Evolutionary conservation across 176 grass and related monocot species (phyloP), one percentile per base, ranked within the genome.

Genomic region (Carex littledalei): DNA sequence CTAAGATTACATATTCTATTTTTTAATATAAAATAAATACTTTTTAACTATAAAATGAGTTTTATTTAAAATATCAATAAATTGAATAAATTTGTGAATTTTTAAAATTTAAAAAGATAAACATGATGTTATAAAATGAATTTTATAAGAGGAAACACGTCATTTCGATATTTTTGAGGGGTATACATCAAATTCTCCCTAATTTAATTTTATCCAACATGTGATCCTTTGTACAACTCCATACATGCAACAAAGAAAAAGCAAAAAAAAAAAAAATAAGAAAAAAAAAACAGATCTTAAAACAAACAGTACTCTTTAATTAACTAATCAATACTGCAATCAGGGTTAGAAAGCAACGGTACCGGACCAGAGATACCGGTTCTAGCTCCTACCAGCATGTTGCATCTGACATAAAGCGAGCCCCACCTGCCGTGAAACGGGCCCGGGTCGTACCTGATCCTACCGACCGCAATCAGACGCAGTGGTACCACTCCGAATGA

Each of bases 391-490:
- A 66, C 60, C 8, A 82, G 62, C 60, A 82, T 22, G 34, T 66
- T 45, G 22, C 80, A 82, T 8, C 80, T 35, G n/a, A 82, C 60
- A 63, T 82, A 82, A 8, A 82, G 59, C 1, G 80, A 82, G 37
- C 59, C 50, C 80, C 80, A 82, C 57, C 59, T 60, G 43, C 80
- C 62, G 3, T 47, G 80, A 64, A 82, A 82, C 11, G 60, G 80
- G 10, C 80, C 80, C 3, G 39, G 59, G 3, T 82, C 35, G 34
- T 82, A 82, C 80, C 80, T 82, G 57, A 82, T 82, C 57, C 37
- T 63, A 14, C 80, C 54, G 35, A 82, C n/a, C 60, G 41, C 29
- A 29, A 63, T 63, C 57, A 82, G 18, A 45, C 57, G 37, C 35
- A 82, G 4, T n/a, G 80, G 57, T 24, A 82, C 60, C 1, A 82